These are phyloP conservation scores for Trichoderma asperelloides DNA, from an alignment of 495 filamentous ascomycete species.

Conservation along the genomic window DNA sequence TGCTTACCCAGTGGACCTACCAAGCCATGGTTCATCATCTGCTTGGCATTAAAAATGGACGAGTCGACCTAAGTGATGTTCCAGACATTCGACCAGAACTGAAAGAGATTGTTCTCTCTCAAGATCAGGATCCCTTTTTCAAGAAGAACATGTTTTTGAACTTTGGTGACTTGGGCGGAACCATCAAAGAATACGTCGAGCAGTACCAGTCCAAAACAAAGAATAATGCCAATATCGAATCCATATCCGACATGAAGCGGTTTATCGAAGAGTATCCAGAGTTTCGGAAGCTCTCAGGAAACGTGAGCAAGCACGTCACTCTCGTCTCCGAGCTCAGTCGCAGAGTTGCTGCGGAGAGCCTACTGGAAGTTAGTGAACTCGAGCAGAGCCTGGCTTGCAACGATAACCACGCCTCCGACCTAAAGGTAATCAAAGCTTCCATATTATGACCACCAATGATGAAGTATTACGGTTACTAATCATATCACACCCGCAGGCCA, in stretches of 20 bases:
- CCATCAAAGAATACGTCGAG: constrained; percentile 97
- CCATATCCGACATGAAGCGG: constrained; percentile 96
- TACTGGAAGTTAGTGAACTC: constrained; percentile 90
- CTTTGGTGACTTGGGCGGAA: constrained; percentile 92
- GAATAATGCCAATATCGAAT: constrained; percentile 88
- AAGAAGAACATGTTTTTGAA: constrained; percentile 99
- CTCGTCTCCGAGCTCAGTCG: constrained; percentile 88
- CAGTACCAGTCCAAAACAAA: constrained; percentile 95
- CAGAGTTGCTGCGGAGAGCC: constrained; percentile 69
- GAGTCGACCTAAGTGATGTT: constrained; percentile 77
- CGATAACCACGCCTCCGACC: constrained; percentile 80
- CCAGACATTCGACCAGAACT: constrained; percentile 86
- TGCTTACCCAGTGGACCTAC: constrained; percentile 97
- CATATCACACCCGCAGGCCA: constrained; percentile 41
- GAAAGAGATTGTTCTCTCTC: constrained; percentile 90
- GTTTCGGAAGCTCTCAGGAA: constrained; percentile 91
- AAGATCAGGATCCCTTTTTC: constrained; percentile 98
- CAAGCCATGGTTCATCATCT: constrained; percentile 98
- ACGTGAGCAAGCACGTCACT: constrained; percentile 97
- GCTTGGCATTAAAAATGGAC: constrained; percentile 84
- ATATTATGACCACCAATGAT: not conserved
- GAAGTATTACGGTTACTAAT: not conserved
- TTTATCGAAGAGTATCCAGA: constrained; percentile 99
- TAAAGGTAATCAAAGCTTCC: constrained; percentile 53
- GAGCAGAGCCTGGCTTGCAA: constrained; percentile 96